A percentile compares a stretch with the other conserved stretches of the same genome.
These are phyloP conservation scores for Eucalyptus erythrocorys DNA, from an alignment of 345 rosid genomes.

Conservation along the genomic window DNA sequence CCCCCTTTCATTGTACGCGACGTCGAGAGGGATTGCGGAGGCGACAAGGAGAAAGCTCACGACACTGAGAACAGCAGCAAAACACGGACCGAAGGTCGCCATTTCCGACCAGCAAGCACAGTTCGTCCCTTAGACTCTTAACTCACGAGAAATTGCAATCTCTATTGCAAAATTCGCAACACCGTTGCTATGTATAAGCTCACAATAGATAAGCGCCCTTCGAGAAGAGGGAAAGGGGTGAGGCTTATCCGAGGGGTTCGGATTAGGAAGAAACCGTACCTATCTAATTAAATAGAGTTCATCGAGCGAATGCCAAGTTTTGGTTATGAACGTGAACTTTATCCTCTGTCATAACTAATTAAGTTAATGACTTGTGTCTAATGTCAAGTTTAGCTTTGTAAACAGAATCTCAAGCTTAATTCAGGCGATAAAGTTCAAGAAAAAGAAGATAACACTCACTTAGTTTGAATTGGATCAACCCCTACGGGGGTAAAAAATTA, in stretches of 20 bases:
- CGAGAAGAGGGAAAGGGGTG: not conserved
- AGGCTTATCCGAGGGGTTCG: not conserved
- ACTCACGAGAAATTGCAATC: not conserved
- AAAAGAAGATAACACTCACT: not conserved
- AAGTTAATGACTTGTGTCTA: not conserved
- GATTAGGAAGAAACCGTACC: not conserved
- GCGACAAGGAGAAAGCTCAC: not conserved
- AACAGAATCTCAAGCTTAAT: not conserved
- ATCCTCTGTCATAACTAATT: not conserved
- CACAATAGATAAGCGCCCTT: not conserved
- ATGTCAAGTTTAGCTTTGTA: not conserved
- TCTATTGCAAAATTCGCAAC: not conserved
- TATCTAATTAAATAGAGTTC: not conserved
- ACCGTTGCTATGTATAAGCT: not conserved
- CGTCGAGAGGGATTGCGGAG: not conserved
- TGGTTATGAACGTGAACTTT: not conserved
- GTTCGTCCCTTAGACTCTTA: not conserved
- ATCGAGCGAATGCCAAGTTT: not conserved
- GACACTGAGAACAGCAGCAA: not conserved
- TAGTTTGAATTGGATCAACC: not conserved
- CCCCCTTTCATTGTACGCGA: conserved; percentile 11
- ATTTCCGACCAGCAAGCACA: not conserved
- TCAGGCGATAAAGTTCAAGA: not conserved
- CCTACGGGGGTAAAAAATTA: not conserved
- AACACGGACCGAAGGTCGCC: not conserved